Conservation (phyloP, 345 rosid genomes). For the Corchorus capsularis region DNA sequence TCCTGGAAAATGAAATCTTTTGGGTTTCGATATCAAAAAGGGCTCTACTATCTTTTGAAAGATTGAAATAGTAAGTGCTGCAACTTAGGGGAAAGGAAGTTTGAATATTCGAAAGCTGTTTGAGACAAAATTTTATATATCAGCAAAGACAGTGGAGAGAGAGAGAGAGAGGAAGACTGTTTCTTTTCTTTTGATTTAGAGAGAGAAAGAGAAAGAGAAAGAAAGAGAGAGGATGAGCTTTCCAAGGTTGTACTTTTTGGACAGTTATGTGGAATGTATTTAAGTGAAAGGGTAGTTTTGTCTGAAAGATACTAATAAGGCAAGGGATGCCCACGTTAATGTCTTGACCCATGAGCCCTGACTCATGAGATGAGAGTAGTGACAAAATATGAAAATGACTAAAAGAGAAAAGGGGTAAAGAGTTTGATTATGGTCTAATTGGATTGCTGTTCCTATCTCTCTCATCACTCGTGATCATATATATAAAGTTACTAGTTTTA, state of each 20-base stretch:
- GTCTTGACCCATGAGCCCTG: background rate
- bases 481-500: background rate
- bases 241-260: background rate
- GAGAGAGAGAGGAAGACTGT: background rate
- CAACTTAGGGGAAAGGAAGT: conserved; percentile 17
- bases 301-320: background rate
- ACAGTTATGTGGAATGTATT: background rate
- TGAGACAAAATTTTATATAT: conserved; percentile 34
- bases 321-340: background rate
- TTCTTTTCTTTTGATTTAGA: background rate
- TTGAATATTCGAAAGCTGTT: conserved; percentile 30
- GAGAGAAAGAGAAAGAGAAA: conserved; percentile 13
- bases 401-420: background rate
- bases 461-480: background rate
- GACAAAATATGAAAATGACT: conserved; percentile 19
- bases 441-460: background rate
- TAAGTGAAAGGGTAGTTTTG: conserved; percentile 15
- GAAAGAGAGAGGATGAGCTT: background rate
- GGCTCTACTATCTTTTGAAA: background rate
- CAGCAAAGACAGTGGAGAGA: conserved; percentile 19
- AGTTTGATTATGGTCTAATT: background rate
- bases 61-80: conserved; percentile 20
- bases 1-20: background rate
- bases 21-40: background rate
- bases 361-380: background rate